A percentile compares a stretch with the other conserved stretches of the same genome.
These are phyloP conservation scores for Epichloe scottii DNA, from an alignment of 2,329 filamentous ascomycete species.

Conservation along the genomic window DNA sequence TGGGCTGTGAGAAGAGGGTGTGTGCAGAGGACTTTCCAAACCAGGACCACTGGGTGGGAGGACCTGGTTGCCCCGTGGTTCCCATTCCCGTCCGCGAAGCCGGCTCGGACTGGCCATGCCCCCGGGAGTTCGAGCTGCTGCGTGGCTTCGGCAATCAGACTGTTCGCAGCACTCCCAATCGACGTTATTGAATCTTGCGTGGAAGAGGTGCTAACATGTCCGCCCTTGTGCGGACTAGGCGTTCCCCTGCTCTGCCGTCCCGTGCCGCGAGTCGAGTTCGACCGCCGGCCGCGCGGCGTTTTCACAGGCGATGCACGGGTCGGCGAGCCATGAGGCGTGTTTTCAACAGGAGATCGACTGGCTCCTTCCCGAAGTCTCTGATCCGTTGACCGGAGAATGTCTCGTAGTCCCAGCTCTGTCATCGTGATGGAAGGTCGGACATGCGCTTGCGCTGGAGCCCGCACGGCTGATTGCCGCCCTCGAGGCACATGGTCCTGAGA, in stretches of 20 bases:
- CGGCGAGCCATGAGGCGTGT: slow-evolving; percentile 6
- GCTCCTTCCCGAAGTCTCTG: slow-evolving; percentile 32
- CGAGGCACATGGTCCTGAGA: slow-evolving; percentile 7
- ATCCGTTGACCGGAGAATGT: slow-evolving; percentile 41
- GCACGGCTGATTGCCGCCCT: slow-evolving; percentile 2
- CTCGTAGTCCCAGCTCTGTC: slow-evolving; percentile 35
- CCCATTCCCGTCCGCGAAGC: slow-evolving; percentile 16
- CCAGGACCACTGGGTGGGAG: slow-evolving; percentile 5
- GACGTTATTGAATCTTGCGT: slow-evolving; percentile 17
- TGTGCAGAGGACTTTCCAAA: slow-evolving; percentile 6
- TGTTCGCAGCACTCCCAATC: slow-evolving; percentile 26
- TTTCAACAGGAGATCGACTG: slow-evolving; percentile 20
- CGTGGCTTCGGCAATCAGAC: slow-evolving; percentile 24
- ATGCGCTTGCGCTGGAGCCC: slow-evolving; percentile 9
- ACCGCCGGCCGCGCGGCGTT: slow-evolving; percentile 5
- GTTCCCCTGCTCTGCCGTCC: slow-evolving; percentile 10
- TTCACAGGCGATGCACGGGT: slow-evolving; percentile 14
- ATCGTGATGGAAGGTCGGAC: slow-evolving; percentile 16
- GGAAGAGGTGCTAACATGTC: slow-evolving; percentile 11
- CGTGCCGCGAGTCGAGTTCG: slow-evolving; percentile 4
- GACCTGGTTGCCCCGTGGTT: slow-evolving; percentile 8
- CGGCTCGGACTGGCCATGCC: slow-evolving; percentile 33
- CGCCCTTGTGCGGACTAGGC: slow-evolving; percentile 18
- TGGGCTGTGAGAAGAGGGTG: slow-evolving; percentile 10
- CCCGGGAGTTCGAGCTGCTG: slow-evolving; percentile 23